Evolutionary conservation across 345 rosid genomes (phyloP).

Genomic region (Salix purpurea): DNA sequence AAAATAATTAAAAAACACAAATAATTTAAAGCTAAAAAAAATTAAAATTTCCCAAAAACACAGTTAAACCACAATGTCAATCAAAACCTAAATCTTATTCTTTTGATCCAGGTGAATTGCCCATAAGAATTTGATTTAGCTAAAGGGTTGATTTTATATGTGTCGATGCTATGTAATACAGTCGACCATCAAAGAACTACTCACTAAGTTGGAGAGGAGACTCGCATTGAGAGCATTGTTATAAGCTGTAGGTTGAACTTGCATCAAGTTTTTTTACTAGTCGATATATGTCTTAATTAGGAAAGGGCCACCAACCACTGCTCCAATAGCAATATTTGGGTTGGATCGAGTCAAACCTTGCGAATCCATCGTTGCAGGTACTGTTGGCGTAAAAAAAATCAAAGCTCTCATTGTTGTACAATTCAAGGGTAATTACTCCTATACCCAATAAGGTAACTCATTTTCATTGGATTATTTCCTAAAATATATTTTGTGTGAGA

Average conservation of each 20-base stretch:
- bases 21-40: too few species aligned
- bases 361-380: constrained; percentile 15
- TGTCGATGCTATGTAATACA: not conserved
- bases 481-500: constrained; percentile 21
- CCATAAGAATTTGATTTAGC: too few species aligned
- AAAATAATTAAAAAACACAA: too few species aligned
- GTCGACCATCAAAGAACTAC: not conserved
- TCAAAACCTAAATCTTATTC: too few species aligned
- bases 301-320: constrained; percentile 24
- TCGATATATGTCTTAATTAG: constrained; percentile 14
- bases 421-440: constrained; percentile 7
- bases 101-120: too few species aligned
- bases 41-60: too few species aligned
- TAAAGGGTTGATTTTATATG: too few species aligned
- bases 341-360: constrained; percentile 18
- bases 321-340: constrained; percentile 23
- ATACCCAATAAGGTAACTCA: constrained; percentile 21
- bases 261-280: not conserved
- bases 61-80: too few species aligned
- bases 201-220: constrained; percentile 17
- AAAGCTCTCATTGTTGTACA: constrained; percentile 23
- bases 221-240: constrained; percentile 16
- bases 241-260: constrained; percentile 22
- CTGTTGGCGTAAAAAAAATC: constrained; percentile 10
- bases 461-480: constrained; percentile 21